phyloP scores from a whole-genome alignment of 2,329 filamentous ascomycete genomes.

The Cercospora berteroae region DNA sequence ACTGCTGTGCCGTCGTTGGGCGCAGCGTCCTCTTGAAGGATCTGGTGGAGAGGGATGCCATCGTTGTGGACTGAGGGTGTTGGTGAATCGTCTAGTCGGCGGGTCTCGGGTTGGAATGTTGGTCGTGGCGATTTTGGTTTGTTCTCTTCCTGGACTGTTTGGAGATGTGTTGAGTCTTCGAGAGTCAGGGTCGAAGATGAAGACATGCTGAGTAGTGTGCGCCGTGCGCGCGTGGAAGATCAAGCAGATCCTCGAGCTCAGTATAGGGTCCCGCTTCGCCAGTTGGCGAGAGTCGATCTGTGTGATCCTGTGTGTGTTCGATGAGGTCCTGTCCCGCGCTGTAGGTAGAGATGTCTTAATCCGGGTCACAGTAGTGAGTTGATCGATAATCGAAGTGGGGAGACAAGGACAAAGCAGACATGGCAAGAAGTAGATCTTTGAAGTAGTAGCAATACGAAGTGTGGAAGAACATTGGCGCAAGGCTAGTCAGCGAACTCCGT shows the following conservation, averaged over 20 bases:
- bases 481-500: not conserved
- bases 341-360: not conserved
- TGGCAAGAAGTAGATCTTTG: not conserved
- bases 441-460: not conserved
- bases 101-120: conserved; percentile 3
- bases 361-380: not conserved
- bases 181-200: not conserved
- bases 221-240: not conserved
- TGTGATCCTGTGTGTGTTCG: not conserved
- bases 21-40: not conserved
- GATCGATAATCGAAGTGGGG: not conserved
- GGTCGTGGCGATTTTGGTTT: conserved; percentile 1
- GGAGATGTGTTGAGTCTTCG: not conserved
- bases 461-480: not conserved
- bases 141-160: not conserved
- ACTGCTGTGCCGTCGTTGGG: not conserved
- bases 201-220: not conserved
- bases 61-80: not conserved
- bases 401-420: not conserved
- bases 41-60: not conserved
- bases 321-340: not conserved
- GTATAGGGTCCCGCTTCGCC: not conserved
- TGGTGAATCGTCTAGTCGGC: not conserved
- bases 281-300: not conserved
- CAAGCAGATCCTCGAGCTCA: not conserved